phyloP scores from a whole-genome alignment of 1,284 basidiomycete species.

The Trichosporon asahii region DNA sequence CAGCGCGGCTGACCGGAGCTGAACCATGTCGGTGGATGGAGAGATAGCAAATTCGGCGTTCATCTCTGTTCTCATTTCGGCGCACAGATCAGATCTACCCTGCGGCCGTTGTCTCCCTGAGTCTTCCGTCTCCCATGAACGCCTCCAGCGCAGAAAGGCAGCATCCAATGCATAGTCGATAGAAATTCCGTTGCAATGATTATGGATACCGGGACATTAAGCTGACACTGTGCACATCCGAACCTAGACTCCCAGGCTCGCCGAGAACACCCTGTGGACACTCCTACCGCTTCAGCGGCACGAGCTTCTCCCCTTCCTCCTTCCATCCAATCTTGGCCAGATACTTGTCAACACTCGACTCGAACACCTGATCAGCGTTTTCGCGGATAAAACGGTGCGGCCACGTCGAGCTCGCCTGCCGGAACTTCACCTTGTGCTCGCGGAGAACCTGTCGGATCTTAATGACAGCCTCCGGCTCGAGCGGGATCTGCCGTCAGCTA shows the following conservation, averaged over 20 bases:
- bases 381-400: conserved; percentile 39
- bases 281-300: neutral
- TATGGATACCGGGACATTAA: neutral
- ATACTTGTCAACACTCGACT: conserved; percentile 35
- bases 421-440: conserved; percentile 27
- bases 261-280: too few relatives aligned
- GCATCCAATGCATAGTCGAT: neutral
- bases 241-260: too few relatives aligned
- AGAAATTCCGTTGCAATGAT: neutral
- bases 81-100: too few relatives aligned
- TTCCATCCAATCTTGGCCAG: conserved; percentile 41
- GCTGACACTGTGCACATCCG: neutral
- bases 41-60: neutral
- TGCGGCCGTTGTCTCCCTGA: neutral
- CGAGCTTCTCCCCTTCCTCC: conserved; percentile 21
- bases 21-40: neutral
- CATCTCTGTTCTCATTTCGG: too few relatives aligned
- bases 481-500: conserved; percentile 37
- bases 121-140: neutral
- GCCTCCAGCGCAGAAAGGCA: neutral
- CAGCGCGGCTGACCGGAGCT: neutral
- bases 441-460: conserved; percentile 29
- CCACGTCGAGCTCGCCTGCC: conserved; percentile 46
- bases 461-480: conserved; percentile 38
- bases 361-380: conserved; percentile 37